Conservation (phyloP, 1,284 basidiomycete genomes). For the Puccinia coronata region DNA sequence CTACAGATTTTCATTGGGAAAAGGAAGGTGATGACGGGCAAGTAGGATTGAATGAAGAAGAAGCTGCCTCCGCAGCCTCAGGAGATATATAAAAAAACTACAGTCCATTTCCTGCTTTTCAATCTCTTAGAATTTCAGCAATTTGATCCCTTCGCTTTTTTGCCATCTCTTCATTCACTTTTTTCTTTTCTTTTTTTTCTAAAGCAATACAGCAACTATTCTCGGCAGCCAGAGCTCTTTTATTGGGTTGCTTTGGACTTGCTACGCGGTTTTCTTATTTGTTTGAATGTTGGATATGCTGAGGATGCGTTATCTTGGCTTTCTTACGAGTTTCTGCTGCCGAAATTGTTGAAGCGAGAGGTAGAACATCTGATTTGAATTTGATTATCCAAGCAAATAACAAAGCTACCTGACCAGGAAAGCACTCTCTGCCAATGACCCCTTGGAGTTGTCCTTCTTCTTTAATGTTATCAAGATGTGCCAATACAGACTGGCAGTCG, state of each 20-base stretch:
- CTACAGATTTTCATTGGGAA: too few relatives aligned
- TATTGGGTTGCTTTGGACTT: too few relatives aligned
- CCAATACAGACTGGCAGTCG: not conserved
- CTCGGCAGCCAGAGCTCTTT: not conserved
- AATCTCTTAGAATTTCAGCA: not conserved
- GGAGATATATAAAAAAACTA: too few relatives aligned
- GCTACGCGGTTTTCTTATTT: too few relatives aligned
- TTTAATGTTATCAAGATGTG: not conserved
- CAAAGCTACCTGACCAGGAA: not conserved
- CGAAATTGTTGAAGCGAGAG: too few relatives aligned
- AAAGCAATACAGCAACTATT: not conserved
- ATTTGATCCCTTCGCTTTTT: not conserved
- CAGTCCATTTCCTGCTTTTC: not conserved
- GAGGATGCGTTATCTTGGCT: too few relatives aligned
- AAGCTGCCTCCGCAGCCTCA: too few relatives aligned
- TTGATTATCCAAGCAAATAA: not conserved
- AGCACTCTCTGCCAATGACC: not conserved
- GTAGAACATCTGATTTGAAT: not conserved
- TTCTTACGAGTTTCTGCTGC: too few relatives aligned
- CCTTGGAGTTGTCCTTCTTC: too few relatives aligned
- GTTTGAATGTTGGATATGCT: too few relatives aligned
- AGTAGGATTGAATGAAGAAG: too few relatives aligned
- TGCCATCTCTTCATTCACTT: not conserved
- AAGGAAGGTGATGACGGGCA: not conserved
- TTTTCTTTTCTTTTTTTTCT: not conserved